A percentile compares a stretch with the other conserved stretches of the same genome.
phyloP scores from a whole-genome alignment of 1,284 basidiomycete genomes.

The Pseudozyma flocculosa region DNA sequence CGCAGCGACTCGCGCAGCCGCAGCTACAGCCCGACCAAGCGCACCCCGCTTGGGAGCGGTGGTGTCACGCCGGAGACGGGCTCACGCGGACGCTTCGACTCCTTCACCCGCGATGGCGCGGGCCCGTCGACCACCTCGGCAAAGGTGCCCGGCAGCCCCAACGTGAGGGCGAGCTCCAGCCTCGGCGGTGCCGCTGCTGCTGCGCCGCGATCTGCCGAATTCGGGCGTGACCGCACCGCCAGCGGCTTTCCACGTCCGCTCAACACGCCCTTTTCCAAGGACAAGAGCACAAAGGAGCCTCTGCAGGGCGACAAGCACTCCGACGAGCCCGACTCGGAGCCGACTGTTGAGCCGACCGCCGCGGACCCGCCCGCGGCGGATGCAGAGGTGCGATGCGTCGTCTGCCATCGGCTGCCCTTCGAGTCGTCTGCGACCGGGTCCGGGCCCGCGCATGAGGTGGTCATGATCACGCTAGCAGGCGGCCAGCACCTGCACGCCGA shows the following conservation, averaged over 20 bases:
- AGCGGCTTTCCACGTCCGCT: slow-evolving; percentile 24
- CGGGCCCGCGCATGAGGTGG: slow-evolving; percentile 8
- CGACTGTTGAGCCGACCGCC: slow-evolving; percentile 5
- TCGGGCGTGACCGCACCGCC: slow-evolving; percentile 4
- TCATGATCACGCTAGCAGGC: slow-evolving; percentile 31
- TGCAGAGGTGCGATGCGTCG: slow-evolving; percentile 13
- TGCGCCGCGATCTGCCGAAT: not conserved
- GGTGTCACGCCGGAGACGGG: no score
- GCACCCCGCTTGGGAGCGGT: not conserved
- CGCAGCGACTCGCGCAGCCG: slow-evolving; percentile 34
- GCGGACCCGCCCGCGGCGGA: not conserved
- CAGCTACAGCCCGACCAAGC: slow-evolving; percentile 37
- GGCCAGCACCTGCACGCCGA: slow-evolving; percentile 28
- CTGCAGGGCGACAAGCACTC: slow-evolving; percentile 7
- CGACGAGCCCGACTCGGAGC: not conserved
- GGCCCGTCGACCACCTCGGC: not conserved
- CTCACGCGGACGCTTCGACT: not conserved
- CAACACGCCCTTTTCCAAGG: slow-evolving; percentile 7
- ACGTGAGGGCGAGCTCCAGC: not conserved
- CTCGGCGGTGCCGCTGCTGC: not conserved
- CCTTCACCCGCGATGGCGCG: not conserved
- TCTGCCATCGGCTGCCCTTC: slow-evolving; percentile 33
- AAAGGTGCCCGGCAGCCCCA: slow-evolving; percentile 19
- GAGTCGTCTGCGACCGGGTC: slow-evolving; percentile 6
- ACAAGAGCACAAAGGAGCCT: not conserved